A percentile compares a stretch with the other conserved stretches of the same genome.
phyloP scores from a whole-genome alignment of 768 basidiomycete species.

The Coprinopsis strossmayeri region DNA sequence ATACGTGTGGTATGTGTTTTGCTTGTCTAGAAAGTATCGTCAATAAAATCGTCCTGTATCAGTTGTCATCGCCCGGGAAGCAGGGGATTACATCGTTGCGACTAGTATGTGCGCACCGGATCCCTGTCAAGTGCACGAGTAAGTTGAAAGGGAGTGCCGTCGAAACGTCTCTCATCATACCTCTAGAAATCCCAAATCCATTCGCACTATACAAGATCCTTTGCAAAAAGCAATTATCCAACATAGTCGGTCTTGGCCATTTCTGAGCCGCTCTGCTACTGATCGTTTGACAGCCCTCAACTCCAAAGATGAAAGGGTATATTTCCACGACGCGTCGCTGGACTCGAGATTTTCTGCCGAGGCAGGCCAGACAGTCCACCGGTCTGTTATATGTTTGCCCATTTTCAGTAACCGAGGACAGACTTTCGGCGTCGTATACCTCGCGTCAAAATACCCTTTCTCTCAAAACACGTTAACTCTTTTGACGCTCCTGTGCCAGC shows the following conservation, averaged over 20 bases:
- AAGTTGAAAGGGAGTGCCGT: conserved; percentile 17
- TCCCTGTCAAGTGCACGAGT: conserved; percentile 66
- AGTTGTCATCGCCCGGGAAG: conserved; percentile 65
- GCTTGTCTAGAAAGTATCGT: neutral
- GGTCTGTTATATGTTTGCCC: conserved; percentile 62
- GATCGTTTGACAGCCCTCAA: conserved; percentile 46
- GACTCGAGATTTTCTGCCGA: conserved; percentile 69
- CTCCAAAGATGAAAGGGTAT: conserved; percentile 55
- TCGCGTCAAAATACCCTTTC: conserved; percentile 62
- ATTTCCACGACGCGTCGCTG: conserved; percentile 51
- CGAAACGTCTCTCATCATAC: neutral
- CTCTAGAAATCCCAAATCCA: conserved; percentile 50
- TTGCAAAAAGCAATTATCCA: conserved; percentile 63
- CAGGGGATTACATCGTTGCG: conserved; percentile 64
- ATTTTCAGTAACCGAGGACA: conserved; percentile 73
- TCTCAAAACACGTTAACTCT: conserved; percentile 54
- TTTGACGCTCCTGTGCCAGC: conserved; percentile 60
- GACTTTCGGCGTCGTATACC: conserved; percentile 65
- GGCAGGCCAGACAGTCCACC: conserved; percentile 51
- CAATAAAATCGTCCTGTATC: neutral
- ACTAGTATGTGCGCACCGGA: conserved; percentile 59
- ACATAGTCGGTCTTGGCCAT: conserved; percentile 39
- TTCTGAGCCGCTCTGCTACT: no score
- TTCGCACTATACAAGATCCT: conserved; percentile 53
- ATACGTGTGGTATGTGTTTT: conserved; percentile 42